These are phyloP conservation scores for Candolleomyces eurysporus DNA, from an alignment of 768 basidiomycete species.

Conservation along the genomic window DNA sequence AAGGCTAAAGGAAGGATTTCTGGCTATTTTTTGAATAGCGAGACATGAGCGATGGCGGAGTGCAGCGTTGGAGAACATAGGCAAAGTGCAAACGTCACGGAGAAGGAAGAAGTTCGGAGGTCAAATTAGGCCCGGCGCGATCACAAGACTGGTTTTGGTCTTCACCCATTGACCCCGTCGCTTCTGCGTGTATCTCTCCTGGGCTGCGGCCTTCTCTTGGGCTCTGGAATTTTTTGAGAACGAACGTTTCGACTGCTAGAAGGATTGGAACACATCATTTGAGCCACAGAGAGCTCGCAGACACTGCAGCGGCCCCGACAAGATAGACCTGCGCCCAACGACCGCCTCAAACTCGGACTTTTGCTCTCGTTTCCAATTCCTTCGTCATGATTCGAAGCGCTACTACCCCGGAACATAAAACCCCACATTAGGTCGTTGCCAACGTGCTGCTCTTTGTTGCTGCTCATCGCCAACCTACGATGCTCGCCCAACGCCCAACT, in stretches of 20 bases:
- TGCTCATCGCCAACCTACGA: not conserved
- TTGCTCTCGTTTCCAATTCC: constrained; percentile 2
- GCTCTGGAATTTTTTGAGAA: no score
- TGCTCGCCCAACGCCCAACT: not conserved
- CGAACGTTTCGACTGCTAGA: no score
- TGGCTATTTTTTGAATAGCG: not conserved
- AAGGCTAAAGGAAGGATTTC: no score
- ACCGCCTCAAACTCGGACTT: constrained; percentile 12
- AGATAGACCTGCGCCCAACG: not conserved
- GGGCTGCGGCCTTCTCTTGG: not conserved
- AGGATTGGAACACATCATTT: no score
- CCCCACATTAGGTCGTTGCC: not conserved
- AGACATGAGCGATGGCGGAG: not conserved
- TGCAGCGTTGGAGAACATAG: not conserved
- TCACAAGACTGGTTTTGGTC: not conserved
- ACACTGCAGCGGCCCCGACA: no score
- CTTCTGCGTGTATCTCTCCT: not conserved
- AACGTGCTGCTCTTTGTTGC: not conserved
- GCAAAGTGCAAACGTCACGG: not conserved
- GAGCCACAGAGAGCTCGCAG: no score
- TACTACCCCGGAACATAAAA: not conserved
- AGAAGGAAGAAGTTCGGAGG: not conserved
- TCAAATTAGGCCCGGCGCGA: not conserved
- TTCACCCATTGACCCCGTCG: not conserved
- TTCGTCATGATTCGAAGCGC: constrained; percentile 6